A percentile compares a stretch with the other conserved stretches of the same genome.
These are phyloP conservation scores for Thielaviopsis ethacetica DNA, from an alignment of 2,329 filamentous ascomycete genomes.

Conservation along the genomic window DNA sequence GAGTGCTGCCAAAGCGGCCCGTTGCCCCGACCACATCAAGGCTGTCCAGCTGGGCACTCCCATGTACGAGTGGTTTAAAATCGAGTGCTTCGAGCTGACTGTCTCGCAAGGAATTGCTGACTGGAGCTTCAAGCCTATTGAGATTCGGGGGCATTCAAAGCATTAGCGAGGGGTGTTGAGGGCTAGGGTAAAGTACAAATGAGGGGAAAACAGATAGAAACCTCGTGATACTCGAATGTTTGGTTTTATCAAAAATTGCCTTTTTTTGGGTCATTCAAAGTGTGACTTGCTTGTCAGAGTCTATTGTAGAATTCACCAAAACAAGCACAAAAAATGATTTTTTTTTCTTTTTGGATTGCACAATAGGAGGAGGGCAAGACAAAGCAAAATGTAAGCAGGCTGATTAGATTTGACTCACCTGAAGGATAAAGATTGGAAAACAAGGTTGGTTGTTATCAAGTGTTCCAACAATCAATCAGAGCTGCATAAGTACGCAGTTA, in stretches of 20 bases:
- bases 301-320: no score
- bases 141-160: constrained; percentile 4
- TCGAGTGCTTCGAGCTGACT: constrained; percentile 53
- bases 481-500: no score
- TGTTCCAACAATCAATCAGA: no score
- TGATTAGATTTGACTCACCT: no score
- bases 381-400: no score
- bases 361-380: no score
- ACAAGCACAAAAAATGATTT: no score
- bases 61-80: constrained; percentile 50
- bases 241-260: neutral
- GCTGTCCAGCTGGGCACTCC: constrained; percentile 49
- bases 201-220: neutral
- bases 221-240: neutral
- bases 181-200: neutral
- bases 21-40: constrained; percentile 43
- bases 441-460: no score
- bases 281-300: no score
- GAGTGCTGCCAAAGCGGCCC: constrained; percentile 42
- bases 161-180: neutral
- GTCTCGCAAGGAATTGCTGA: constrained; percentile 48
- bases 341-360: no score
- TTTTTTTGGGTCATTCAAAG: no score
- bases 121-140: constrained; percentile 27
- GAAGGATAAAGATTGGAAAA: no score